Base-by-base conservation (phyloP, 495 filamentous ascomycete species). In the Pseudoneurospora amorphoporcata region DNA sequence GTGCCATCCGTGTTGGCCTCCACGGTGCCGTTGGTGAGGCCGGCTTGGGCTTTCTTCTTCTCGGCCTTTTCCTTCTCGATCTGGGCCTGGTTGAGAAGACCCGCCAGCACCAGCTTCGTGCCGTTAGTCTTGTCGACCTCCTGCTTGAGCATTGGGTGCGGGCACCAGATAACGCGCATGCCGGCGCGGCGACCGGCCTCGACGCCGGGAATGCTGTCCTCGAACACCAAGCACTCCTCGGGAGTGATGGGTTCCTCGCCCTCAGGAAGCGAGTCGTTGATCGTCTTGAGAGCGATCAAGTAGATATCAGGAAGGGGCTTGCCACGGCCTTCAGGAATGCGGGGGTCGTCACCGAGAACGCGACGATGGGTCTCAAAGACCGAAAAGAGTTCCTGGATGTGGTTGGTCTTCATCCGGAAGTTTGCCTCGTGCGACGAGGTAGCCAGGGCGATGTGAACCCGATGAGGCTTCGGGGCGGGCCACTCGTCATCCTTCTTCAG, bases 241-340 rank as follows among this genome's bases (percentile, higher is more conserved):
- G 94, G 92, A 68, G 75, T 84, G 53, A 99, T 90, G 74, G 91
- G 89, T 40, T 82, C 79, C 77, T 94, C 89, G 0, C 89, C 90
- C 53, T 86, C 82, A 1, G 87, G 80, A 14, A 95, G 78, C 8
- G 86, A 88, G 3, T 84, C 84, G 81, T 99, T 99, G 76, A 99
- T 91, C 2, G 89, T 92, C 82, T 92, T 84, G 68, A 99, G 82
- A 0, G 96, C 96, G 1, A 98, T 81, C 16, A 96, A 82, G 78
- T 95, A 99, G 77, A 99, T 99, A 81, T 99, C 96, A 8, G 95
- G 95, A 4, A 94, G 86, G 0, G 95, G 95, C 81, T 99, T 99
- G 16, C 95, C 96, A 12, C 92, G 83, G 0, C 95, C 95, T 35
- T 85, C 81, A 2, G 88, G 84, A 73, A 99, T 94, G 38, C 96